phyloP scores from a whole-genome alignment of 1,284 basidiomycete species.

The Fistulina hepatica region DNA sequence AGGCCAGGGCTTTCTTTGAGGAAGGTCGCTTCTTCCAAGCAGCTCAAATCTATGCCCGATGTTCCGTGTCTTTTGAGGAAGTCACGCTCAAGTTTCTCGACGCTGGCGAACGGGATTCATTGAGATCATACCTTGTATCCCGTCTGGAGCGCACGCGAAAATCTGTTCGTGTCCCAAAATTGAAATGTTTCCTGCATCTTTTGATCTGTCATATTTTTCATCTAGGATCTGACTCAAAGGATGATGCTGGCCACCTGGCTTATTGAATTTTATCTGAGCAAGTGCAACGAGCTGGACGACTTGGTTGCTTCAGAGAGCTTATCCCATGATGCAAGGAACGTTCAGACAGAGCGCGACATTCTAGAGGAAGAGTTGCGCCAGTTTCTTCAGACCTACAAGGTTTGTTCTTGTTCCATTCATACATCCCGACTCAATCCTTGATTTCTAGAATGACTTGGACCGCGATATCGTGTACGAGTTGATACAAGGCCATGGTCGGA shows the following conservation, averaged over 20 bases:
- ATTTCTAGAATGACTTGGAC: conserved; percentile 66
- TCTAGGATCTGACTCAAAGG: conserved; percentile 80
- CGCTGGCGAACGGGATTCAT: conserved; percentile 81
- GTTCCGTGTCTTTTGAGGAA: conserved; percentile 84
- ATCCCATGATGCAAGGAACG: conserved; percentile 78
- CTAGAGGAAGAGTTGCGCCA: conserved; percentile 89
- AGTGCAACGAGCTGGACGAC: conserved; percentile 95
- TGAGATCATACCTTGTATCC: conserved; percentile 85
- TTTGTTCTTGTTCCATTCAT: conserved; percentile 18
- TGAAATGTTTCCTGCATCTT: background rate
- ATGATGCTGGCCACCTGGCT: conserved; percentile 99
- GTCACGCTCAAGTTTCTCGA: conserved; percentile 89
- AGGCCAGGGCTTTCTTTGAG: conserved; percentile 79
- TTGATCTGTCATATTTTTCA: too few relatives aligned
- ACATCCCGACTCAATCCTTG: conserved; percentile 3
- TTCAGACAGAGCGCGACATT: conserved; percentile 71
- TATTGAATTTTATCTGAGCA: conserved; percentile 93
- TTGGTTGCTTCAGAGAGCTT: conserved; percentile 74
- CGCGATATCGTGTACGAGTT: conserved; percentile 82
- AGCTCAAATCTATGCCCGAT: conserved; percentile 86
- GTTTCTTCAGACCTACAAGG: conserved; percentile 90
- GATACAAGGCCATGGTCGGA: conserved; percentile 86
- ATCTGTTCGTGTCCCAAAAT: conserved; percentile 46
- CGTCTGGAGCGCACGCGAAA: conserved; percentile 75
- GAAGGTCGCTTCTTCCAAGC: conserved; percentile 83